Percentiles rank a stretch among this genome's conserved stretches.
These are phyloP conservation scores for Linum trigynum DNA, from an alignment of 345 rosid genomes.

Conservation along the genomic window DNA sequence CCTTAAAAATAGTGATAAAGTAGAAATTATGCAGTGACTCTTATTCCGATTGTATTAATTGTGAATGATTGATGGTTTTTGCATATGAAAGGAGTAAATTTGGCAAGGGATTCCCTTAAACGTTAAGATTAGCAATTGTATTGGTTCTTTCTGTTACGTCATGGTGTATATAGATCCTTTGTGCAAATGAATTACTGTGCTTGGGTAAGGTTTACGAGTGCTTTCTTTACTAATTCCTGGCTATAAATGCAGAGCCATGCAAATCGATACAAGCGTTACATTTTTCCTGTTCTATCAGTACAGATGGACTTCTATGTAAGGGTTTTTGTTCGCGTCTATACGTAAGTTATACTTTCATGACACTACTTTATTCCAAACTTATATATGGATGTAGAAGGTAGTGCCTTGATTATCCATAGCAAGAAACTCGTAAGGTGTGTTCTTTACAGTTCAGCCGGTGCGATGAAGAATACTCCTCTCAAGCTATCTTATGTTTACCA, in stretches of 20 bases:
- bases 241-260: constrained; percentile 76
- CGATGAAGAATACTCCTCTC: constrained; percentile 97
- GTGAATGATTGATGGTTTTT: not conserved
- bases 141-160: not conserved
- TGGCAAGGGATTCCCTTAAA: not conserved
- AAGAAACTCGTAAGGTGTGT: constrained; percentile 10
- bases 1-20: not conserved
- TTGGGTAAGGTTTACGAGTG: not conserved
- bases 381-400: not conserved
- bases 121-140: too few species aligned
- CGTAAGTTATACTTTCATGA: constrained; percentile 39
- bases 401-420: constrained; percentile 9
- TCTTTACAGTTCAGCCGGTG: constrained; percentile 83
- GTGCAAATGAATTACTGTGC: not conserved
- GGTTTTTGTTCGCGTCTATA: constrained; percentile 86
- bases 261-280: constrained; percentile 92
- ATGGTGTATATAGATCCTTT: not conserved
- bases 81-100: not conserved
- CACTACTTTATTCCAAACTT: not conserved
- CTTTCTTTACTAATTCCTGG: constrained; percentile 2
- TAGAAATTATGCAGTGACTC: not conserved
- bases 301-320: constrained; percentile 95
- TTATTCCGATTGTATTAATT: not conserved
- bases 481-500: constrained; percentile 97
- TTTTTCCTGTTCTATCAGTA: constrained; percentile 89